Base-by-base conservation (phyloP, 108 stramenopile genomes). In the Seminavis robusta region DNA sequence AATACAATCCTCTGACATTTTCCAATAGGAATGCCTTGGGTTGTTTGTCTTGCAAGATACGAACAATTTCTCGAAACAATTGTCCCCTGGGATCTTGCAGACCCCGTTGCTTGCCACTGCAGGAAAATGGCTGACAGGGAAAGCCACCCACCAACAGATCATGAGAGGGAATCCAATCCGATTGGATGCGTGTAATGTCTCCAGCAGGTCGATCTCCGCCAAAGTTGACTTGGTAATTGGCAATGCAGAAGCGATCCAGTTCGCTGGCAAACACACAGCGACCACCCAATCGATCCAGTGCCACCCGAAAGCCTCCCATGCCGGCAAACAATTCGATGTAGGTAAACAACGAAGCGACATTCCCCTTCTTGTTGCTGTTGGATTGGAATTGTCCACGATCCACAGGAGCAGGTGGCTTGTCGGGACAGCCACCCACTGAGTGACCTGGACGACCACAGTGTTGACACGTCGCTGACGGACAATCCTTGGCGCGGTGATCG, bases 231-330 rank as follows among this genome's bases (percentile, higher is more conserved):
- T 61, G 58, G 52, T 82, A 82, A 11, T 63, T 74, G 25, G 61
- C 54, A 10, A 71, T 50, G 31, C 71, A 68, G 23, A 63, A 36
- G 20, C 50, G 46, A 36, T 82, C 72, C 4, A 77, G 52, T 55
- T 86, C 84, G 7, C 72, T 74, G 15, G 79, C 76, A 46, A 86
- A 82, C 2, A 82, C 64, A 56, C 81, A 82, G 47, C 56, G 52
- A 33, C 84, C 84, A 36, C 84, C 84, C n/a, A 86, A 65, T 36
- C 56, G 56, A 43, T 81, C 67, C 58, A 86, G 64, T 0, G 76
- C 84, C 27, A 86, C 51, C 13, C 84, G 75, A 54, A 86, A 86
- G 5, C 84, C 84, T 32, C 84, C 84, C 39, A 86, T 74, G 23
- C 84, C 84, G 5, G 71, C 77, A 71, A 86, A 86, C 34, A 86